Conservation (phyloP, 768 basidiomycete species). For the Auriscalpium orientale region DNA sequence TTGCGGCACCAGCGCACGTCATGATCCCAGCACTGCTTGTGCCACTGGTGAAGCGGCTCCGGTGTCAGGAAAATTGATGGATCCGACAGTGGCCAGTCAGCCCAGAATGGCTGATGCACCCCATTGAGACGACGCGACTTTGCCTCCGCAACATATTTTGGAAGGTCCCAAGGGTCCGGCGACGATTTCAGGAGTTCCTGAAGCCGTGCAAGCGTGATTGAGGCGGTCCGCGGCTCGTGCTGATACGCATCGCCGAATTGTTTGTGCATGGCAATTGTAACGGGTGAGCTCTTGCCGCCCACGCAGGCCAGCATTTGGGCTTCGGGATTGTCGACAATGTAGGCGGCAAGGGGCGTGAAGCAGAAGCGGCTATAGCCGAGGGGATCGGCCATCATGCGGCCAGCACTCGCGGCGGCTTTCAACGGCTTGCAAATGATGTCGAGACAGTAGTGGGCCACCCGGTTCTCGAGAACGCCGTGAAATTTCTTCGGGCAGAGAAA, state of each 20-base stretch:
- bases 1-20: constrained; percentile 31
- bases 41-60: constrained; percentile 33
- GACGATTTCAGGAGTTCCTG: neutral
- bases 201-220: neutral
- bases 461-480: too few species aligned
- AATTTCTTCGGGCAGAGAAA: too few species aligned
- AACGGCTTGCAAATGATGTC: too few species aligned
- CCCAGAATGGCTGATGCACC: neutral
- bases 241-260: neutral
- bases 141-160: neutral
- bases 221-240: neutral
- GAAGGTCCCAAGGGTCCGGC: neutral
- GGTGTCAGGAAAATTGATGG: constrained; percentile 16
- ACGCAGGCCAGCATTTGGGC: neutral
- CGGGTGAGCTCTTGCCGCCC: neutral
- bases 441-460: too few species aligned
- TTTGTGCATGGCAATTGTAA: neutral
- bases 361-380: too few species aligned
- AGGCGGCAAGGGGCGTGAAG: neutral
- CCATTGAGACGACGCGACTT: neutral
- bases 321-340: neutral
- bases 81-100: neutral
- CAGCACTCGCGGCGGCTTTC: too few species aligned
- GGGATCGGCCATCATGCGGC: too few species aligned
- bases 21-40: constrained; percentile 32